phyloP scores from a whole-genome alignment of 805 yeast species.

The Brettanomyces anomalus region DNA sequence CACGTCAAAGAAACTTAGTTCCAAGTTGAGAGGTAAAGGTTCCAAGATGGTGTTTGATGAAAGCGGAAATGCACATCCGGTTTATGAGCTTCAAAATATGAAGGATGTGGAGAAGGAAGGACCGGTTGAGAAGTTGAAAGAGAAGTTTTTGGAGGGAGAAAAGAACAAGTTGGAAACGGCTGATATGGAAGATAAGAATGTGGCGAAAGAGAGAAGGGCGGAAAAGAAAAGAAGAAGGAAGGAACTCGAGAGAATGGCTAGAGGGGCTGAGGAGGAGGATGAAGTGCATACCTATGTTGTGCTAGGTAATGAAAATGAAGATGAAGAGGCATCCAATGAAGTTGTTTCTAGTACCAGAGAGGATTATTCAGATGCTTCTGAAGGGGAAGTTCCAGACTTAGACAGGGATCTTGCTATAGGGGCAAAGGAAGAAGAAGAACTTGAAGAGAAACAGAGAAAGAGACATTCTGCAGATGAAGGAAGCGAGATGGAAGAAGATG shows the following conservation, averaged over 20 bases:
- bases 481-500: conserved; percentile 24
- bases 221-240: conserved; percentile 87
- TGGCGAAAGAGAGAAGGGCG: conserved; percentile 67
- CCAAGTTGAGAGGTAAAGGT: conserved; percentile 55
- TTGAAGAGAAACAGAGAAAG: conserved; percentile 5
- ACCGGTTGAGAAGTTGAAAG: conserved; percentile 60
- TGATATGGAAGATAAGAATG: conserved; percentile 69
- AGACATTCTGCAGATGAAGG: conserved; percentile 19
- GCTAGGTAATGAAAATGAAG: conserved; percentile 12
- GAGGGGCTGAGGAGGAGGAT: conserved; percentile 31
- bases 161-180: conserved; percentile 56
- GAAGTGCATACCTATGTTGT: conserved; percentile 24
- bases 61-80: conserved; percentile 85
- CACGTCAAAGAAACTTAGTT: conserved; percentile 69
- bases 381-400: conserved; percentile 16
- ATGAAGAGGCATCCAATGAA: conserved; percentile 12
- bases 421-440: neutral
- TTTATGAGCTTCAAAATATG: conserved; percentile 86
- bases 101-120: conserved; percentile 67
- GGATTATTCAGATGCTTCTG: conserved; percentile 11
- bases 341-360: neutral
- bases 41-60: conserved; percentile 85
- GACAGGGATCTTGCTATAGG: conserved; percentile 36
- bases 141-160: conserved; percentile 59
- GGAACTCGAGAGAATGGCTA: conserved; percentile 57